Conservation (phyloP, 2,329 filamentous ascomycete species). For the Whalleya microplaca region DNA sequence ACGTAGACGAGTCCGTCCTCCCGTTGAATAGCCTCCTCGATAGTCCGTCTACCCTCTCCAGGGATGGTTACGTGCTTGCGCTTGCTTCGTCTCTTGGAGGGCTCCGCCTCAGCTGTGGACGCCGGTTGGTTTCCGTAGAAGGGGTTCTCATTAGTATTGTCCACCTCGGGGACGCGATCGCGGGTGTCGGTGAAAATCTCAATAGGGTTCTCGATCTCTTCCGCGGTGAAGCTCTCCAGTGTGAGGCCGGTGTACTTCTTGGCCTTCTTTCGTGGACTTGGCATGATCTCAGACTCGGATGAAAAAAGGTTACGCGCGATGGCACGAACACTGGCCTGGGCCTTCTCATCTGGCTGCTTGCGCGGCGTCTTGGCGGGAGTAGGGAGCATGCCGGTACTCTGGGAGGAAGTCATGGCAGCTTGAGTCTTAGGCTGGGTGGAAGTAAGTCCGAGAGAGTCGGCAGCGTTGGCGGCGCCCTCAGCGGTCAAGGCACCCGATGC, state of each 20-base stretch:
- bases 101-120: constrained; percentile 41
- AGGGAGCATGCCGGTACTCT: constrained; percentile 63
- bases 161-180: constrained; percentile 72
- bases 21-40: constrained; percentile 66
- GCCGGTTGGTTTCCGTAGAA: constrained; percentile 60
- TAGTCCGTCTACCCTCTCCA: constrained; percentile 59
- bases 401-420: constrained; percentile 35
- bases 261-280: constrained; percentile 57
- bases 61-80: constrained; percentile 58
- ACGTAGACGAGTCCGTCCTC: constrained; percentile 75
- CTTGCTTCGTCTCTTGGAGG: constrained; percentile 56
- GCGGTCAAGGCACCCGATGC: constrained; percentile 50
- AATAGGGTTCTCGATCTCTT: constrained; percentile 63
- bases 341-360: constrained; percentile 60
- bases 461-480: constrained; percentile 48
- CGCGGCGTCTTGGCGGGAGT: constrained; percentile 79
- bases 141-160: constrained; percentile 70
- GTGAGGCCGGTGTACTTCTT: constrained; percentile 61
- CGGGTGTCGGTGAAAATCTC: constrained; percentile 79
- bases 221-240: constrained; percentile 61
- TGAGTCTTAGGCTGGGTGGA: constrained; percentile 35
- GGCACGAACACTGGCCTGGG: constrained; percentile 53
- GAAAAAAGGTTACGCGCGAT: constrained; percentile 67
- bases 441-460: constrained; percentile 44
- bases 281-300: constrained; percentile 60